A percentile compares a stretch with the other conserved stretches of the same genome.
Conservation (phyloP, 106 monocot genomes). For the Chionographis japonica region DNA sequence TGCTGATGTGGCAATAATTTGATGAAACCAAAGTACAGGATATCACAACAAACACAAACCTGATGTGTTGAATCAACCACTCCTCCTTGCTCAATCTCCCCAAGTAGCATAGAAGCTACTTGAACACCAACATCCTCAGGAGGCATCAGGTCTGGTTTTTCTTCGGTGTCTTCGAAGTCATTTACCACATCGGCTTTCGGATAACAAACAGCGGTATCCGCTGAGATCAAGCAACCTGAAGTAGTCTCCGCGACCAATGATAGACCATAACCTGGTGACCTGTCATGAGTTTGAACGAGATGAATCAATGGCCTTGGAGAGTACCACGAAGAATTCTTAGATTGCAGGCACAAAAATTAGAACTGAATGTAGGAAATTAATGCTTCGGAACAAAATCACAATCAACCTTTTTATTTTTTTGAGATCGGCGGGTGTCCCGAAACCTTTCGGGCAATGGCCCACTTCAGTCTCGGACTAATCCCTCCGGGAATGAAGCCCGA, state of each 20-base stretch:
- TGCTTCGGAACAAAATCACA: too few relatives aligned
- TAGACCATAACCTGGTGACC: conserved; percentile 89
- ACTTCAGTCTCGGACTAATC: too few relatives aligned
- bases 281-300: conserved; percentile 8
- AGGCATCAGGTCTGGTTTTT: conserved; percentile 57
- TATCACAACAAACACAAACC: conserved; percentile 24
- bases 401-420: too few relatives aligned
- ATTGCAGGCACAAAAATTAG: too few relatives aligned
- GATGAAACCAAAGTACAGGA: not conserved
- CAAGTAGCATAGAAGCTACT: conserved; percentile 77
- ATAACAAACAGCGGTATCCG: conserved; percentile 53
- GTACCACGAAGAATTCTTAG: too few relatives aligned
- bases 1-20: too few relatives aligned
- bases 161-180: conserved; percentile 42
- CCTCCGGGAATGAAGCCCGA: too few relatives aligned
- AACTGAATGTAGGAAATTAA: too few relatives aligned
- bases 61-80: conserved; percentile 94
- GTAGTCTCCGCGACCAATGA: conserved; percentile 93
- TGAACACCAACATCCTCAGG: conserved; percentile 75
- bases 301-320: too few relatives aligned
- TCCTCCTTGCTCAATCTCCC: conserved; percentile 80
- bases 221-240: conserved; percentile 71
- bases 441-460: too few relatives aligned
- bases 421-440: too few relatives aligned
- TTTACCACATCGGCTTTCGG: conserved; percentile 48